Percentiles rank a stretch among this genome's conserved stretches.
Conservation (phyloP, 192 early-diverging fungal genomes). For the Ambispora gerdemannii region DNA sequence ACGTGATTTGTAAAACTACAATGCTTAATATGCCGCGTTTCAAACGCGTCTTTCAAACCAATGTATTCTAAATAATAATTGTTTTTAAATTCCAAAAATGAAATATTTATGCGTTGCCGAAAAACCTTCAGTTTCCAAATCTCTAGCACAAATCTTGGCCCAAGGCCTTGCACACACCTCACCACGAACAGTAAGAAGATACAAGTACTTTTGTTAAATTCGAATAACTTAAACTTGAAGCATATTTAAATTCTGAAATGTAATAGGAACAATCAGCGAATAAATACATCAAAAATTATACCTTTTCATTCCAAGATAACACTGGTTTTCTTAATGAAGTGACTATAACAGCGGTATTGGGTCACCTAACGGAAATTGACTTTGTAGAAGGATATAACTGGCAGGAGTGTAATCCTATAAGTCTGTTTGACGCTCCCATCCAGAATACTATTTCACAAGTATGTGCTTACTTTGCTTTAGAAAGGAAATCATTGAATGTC, state of each 20-base stretch:
- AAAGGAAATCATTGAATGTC: neutral
- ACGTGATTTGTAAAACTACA: too few relatives aligned
- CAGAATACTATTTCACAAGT: constrained; percentile 43
- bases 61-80: too few relatives aligned
- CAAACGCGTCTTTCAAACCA: too few relatives aligned
- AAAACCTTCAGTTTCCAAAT: constrained; percentile 85
- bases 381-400: constrained; percentile 69
- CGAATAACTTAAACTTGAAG: neutral
- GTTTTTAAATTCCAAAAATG: too few relatives aligned
- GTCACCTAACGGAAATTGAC: constrained; percentile 71
- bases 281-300: constrained; percentile 77
- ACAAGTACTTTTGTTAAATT: neutral
- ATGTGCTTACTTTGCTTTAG: neutral
- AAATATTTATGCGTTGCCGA: constrained; percentile 94
- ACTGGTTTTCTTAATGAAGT: constrained; percentile 55
- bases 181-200: constrained; percentile 29
- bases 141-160: constrained; percentile 74
- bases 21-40: too few relatives aligned
- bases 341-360: constrained; percentile 79
- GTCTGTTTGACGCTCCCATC: constrained; percentile 69
- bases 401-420: constrained; percentile 51
- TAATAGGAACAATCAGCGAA: constrained; percentile 44
- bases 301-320: constrained; percentile 63
- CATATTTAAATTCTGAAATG: neutral
- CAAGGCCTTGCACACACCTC: constrained; percentile 37